Percentiles rank a stretch among this genome's conserved stretches.
These are phyloP conservation scores for Scheffersomyces insectosa DNA, from an alignment of 1,139 yeast genomes.

Conservation along the genomic window DNA sequence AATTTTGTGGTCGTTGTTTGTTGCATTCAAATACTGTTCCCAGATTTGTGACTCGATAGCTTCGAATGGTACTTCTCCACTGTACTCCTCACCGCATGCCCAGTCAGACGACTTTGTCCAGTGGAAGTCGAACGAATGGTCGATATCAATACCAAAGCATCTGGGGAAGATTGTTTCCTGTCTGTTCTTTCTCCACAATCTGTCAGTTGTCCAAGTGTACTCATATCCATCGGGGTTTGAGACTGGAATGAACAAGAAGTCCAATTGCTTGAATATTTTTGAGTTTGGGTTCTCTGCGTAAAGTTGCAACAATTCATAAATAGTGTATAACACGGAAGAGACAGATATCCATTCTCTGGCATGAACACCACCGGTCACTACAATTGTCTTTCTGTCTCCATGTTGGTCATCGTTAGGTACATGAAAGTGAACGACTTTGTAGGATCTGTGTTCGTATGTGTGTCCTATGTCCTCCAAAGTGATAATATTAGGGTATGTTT, in stretches of 20 bases:
- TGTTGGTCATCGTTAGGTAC: conserved; percentile 49
- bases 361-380: conserved; percentile 82
- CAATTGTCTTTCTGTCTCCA: conserved; percentile 60
- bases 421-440: conserved; percentile 64
- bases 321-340: conserved; percentile 63
- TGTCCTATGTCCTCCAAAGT: conserved; percentile 67
- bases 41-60: conserved; percentile 71
- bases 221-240: conserved; percentile 91
- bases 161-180: conserved; percentile 67
- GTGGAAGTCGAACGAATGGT: conserved; percentile 78
- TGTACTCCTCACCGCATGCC: conserved; percentile 82
- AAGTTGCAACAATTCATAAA: conserved; percentile 55
- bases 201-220: conserved; percentile 75
- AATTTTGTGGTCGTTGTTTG: conserved; percentile 59
- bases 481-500: conserved; percentile 61
- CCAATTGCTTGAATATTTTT: conserved; percentile 43
- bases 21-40: conserved; percentile 62
- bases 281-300: conserved; percentile 44
- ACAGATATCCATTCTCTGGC: conserved; percentile 91
- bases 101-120: conserved; percentile 65
- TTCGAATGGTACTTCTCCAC: conserved; percentile 76
- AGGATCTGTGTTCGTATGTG: conserved; percentile 71
- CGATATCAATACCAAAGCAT: conserved; percentile 84
- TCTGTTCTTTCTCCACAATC: conserved; percentile 88
- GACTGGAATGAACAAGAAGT: conserved; percentile 78